These are phyloP conservation scores for Rhodotorula sphaerocarpa DNA, from an alignment of 768 basidiomycete genomes.

Conservation along the genomic window DNA sequence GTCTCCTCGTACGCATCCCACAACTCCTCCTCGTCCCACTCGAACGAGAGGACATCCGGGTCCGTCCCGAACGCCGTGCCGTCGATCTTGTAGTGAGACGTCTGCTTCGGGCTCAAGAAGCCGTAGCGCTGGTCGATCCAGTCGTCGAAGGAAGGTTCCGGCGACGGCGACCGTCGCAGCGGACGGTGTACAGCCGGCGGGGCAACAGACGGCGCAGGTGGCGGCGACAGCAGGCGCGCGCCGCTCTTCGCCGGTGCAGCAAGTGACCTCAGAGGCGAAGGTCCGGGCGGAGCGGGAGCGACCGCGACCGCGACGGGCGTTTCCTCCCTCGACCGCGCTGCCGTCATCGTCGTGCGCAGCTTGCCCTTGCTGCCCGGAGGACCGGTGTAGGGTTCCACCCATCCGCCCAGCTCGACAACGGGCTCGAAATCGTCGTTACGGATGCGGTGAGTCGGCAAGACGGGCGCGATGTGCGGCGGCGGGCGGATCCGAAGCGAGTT, in stretches of 20 bases:
- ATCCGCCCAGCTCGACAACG: not conserved
- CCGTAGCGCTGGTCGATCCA: not conserved
- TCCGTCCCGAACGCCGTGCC: not conserved
- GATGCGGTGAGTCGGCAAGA: not conserved
- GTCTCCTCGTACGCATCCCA: too few relatives aligned
- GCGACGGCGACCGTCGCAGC: not conserved
- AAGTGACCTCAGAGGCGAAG: too few relatives aligned
- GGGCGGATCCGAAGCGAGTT: not conserved
- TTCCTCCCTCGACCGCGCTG: too few relatives aligned
- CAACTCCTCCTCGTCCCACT: slow-evolving; percentile 3
- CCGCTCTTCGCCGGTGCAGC: too few relatives aligned
- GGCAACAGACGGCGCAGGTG: not conserved
- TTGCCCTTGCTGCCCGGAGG: not conserved
- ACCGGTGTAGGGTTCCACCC: not conserved
- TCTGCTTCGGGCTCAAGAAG: not conserved
- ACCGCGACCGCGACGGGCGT: not conserved
- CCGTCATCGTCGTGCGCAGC: not conserved
- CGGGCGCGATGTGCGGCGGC: not conserved
- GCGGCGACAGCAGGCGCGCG: not conserved
- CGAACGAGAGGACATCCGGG: not conserved
- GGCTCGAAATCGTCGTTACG: not conserved
- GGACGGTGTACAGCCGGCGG: not conserved
- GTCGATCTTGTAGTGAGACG: not conserved
- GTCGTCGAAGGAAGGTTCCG: too few relatives aligned
- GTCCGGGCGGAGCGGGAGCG: too few relatives aligned